Evolutionary conservation across 169 alveolate genomes (phyloP).

Genomic region (Plasmodium fragile): DNA sequence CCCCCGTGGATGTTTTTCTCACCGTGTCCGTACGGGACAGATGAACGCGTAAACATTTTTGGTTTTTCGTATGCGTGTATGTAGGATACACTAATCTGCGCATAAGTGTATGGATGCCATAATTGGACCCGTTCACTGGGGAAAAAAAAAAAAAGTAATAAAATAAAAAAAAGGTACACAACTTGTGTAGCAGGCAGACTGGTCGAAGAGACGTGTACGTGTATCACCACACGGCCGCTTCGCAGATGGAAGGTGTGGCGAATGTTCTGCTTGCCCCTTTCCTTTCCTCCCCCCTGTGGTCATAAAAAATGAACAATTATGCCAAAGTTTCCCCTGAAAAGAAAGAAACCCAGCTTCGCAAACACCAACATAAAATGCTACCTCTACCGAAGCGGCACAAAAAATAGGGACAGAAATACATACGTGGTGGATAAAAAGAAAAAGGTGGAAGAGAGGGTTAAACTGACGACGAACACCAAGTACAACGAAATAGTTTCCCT

Average conservation of each 20-base stretch:
- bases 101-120: background rate
- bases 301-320: constrained; percentile 64
- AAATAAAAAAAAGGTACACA: background rate
- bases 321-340: constrained; percentile 38
- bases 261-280: background rate
- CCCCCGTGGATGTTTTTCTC: background rate
- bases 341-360: constrained; percentile 4
- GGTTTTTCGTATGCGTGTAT: background rate
- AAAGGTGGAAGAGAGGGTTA: constrained; percentile 2
- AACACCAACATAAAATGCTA: constrained; percentile 19
- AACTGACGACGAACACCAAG: background rate
- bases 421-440: constrained; percentile 6
- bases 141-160: background rate
- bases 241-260: background rate
- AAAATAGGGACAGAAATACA: background rate
- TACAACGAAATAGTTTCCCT: constrained; percentile 20
- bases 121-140: background rate
- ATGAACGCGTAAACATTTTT: background rate
- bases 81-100: background rate
- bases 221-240: background rate
- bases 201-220: background rate
- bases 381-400: constrained; percentile 8
- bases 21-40: background rate
- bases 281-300: too few species aligned
- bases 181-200: background rate